Evolutionary conservation across 257 asterid species (phyloP), one percentile per base, ranked within the genome.

Genomic region (Fraxinus cuspidata): DNA sequence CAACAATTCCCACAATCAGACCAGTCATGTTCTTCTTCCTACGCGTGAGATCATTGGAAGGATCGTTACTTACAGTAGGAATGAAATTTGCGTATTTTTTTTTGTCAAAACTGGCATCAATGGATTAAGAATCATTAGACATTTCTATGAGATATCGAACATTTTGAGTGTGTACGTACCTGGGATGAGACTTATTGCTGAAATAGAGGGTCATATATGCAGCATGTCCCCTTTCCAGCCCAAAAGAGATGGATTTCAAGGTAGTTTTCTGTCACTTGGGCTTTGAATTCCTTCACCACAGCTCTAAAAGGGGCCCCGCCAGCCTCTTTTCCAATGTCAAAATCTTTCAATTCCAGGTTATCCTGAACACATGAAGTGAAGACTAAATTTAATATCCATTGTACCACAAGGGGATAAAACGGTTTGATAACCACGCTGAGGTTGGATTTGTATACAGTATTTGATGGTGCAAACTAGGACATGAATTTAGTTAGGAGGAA

Each of bases 221-320:
- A 89, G 72, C 94, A 92, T 71, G 98, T 90, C 78, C 98, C 97
- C 84, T 88, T 93, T 56, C 97, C 98, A 49, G 95, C 95, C 98
- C 98, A 94, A 74, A 90, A 87, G 49, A 94, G 86, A 87, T 94
- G 98, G 69, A 94, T 84, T 72, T 94, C 97, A 11, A 94, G 85
- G 79, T 89, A 82, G 78, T 94, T 94, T 72, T 85, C 92, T 34
- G 88, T 68, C 58, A 94, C 97, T 9, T 49, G 76, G 23, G 76
- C 97, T 0, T 31, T 81, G 37, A 79, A 92, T 71, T 70, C 70
- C 84, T 51, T 79, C 64, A 70, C 85, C 44, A 88, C 87, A 63
- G 96, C 94, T 74, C 85, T 60, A 8, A 83, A 75, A 23, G 92
- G 81, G 12, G 42, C 67, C 35, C 89, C 92, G 0, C 86, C 93